Evolutionary conservation across 2,329 filamentous ascomycete genomes (phyloP).

Genomic region (Neofusicoccum umdonicola): DNA sequence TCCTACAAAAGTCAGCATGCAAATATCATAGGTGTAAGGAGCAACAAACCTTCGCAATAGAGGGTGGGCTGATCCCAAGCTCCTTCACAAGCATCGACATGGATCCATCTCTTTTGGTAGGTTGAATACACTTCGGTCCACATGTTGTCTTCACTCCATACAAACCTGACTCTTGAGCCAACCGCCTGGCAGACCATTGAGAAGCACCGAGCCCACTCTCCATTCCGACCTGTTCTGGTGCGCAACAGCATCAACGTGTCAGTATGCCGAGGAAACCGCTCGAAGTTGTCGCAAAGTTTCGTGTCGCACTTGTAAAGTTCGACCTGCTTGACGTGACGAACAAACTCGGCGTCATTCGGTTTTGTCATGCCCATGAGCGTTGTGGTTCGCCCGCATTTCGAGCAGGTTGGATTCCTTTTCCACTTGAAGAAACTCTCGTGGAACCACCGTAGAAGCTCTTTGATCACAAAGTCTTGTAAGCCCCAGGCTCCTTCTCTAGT

Average conservation of each 20-base stretch:
- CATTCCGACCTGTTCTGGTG: constrained; percentile 78
- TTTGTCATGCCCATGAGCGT: constrained; percentile 77
- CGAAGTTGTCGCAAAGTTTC: constrained; percentile 69
- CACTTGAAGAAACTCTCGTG: constrained; percentile 91
- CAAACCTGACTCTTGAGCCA: constrained; percentile 87
- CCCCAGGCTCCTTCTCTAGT: constrained; percentile 84
- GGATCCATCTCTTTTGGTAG: constrained; percentile 88
- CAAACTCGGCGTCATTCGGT: constrained; percentile 83
- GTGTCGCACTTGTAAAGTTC: constrained; percentile 88
- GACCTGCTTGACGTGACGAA: constrained; percentile 79
- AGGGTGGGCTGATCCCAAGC: constrained; percentile 91
- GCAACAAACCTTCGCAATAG: constrained; percentile 72
- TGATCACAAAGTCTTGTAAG: constrained; percentile 94
- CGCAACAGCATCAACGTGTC: constrained; percentile 92
- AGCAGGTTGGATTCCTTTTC: constrained; percentile 91
- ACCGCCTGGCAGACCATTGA: constrained; percentile 95
- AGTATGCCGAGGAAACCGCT: constrained; percentile 90
- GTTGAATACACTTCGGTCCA: constrained; percentile 98
- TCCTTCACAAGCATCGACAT: constrained; percentile 91
- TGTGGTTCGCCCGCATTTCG: constrained; percentile 77
- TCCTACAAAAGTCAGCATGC: constrained; percentile 44
- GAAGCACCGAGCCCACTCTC: constrained; percentile 98
- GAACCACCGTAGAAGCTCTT: constrained; percentile 91
- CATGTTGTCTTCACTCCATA: constrained; percentile 98
- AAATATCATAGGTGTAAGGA: background rate